These are phyloP conservation scores for Roridomyces roridus DNA, from an alignment of 768 basidiomycete species.

Conservation along the genomic window DNA sequence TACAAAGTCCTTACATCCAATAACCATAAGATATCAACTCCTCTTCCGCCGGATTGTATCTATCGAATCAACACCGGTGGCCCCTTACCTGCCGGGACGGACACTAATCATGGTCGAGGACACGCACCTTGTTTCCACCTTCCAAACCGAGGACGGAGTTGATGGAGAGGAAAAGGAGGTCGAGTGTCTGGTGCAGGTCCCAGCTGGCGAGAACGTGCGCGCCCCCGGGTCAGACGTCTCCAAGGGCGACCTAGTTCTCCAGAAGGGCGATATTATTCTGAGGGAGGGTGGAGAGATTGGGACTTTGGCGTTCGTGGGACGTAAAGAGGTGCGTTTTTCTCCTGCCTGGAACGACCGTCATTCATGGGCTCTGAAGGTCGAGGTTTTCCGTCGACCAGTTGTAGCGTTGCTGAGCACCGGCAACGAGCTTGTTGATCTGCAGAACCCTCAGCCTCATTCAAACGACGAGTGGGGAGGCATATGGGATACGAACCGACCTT, in stretches of 20 bases:
- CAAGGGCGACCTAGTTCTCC: slow-evolving; percentile 70
- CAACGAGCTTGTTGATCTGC: slow-evolving; percentile 77
- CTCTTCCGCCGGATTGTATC: slow-evolving; percentile 52
- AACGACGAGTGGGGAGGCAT: too few relatives aligned
- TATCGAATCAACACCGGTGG: too few relatives aligned
- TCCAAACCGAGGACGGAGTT: slow-evolving; percentile 40
- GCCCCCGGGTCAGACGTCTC: slow-evolving; percentile 75
- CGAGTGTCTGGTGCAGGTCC: slow-evolving; percentile 66
- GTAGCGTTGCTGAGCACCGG: slow-evolving; percentile 88
- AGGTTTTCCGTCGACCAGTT: slow-evolving; percentile 72
- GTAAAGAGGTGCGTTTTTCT: slow-evolving; percentile 62
- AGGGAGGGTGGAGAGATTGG: slow-evolving; percentile 84
- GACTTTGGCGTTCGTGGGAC: slow-evolving; percentile 79
- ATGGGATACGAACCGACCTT: too few relatives aligned
- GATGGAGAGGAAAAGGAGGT: slow-evolving; percentile 75
- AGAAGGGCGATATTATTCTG: slow-evolving; percentile 63
- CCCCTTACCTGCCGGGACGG: slow-evolving; percentile 74
- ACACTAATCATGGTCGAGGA: slow-evolving; percentile 96
- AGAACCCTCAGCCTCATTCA: slow-evolving; percentile 44
- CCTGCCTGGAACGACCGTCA: too few relatives aligned
- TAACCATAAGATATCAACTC: slow-evolving; percentile 53
- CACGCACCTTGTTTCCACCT: slow-evolving; percentile 71
- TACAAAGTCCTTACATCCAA: slow-evolving; percentile 72
- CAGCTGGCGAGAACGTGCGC: slow-evolving; percentile 74
- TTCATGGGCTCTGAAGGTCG: slow-evolving; percentile 56